Percentiles rank a stretch among this genome's conserved stretches.
Conservation (phyloP, 441 rosid genomes). For the Biscutella laevigata region DNA sequence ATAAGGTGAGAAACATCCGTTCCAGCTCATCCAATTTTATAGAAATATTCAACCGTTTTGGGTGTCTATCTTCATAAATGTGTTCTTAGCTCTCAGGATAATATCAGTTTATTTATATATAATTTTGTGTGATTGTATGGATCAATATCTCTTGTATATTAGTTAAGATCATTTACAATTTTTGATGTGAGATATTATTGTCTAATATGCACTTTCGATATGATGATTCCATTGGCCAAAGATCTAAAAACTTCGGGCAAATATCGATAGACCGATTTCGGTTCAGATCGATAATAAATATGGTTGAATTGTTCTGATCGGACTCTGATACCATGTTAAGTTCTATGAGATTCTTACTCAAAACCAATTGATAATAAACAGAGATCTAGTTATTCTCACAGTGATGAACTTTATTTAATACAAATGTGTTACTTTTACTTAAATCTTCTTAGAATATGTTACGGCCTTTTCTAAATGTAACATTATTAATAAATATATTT, state of each 20-base stretch:
- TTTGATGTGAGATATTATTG: too few relatives aligned
- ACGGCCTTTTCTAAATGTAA: background rate
- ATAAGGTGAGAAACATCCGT: constrained; percentile 14
- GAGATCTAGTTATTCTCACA: background rate
- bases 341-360: background rate
- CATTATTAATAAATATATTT: too few relatives aligned
- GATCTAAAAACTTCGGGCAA: too few relatives aligned
- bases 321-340: background rate
- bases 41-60: constrained; percentile 12
- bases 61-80: constrained; percentile 20
- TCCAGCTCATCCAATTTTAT: constrained; percentile 24
- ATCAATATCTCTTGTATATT: too few relatives aligned
- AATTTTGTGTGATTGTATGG: too few relatives aligned
- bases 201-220: too few relatives aligned
- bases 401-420: background rate
- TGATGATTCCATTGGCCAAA: too few relatives aligned
- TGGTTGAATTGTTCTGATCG: too few relatives aligned
- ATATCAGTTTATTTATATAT: background rate
- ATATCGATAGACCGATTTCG: too few relatives aligned
- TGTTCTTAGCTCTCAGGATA: constrained; percentile 7
- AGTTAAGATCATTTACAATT: too few relatives aligned
- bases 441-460: background rate
- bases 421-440: background rate
- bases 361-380: background rate
- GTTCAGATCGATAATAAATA: too few relatives aligned